Percentiles rank a stretch among this genome's conserved stretches.
These are phyloP conservation scores for Cercospora canescens DNA, from an alignment of 2,329 filamentous ascomycete genomes.

Conservation along the genomic window DNA sequence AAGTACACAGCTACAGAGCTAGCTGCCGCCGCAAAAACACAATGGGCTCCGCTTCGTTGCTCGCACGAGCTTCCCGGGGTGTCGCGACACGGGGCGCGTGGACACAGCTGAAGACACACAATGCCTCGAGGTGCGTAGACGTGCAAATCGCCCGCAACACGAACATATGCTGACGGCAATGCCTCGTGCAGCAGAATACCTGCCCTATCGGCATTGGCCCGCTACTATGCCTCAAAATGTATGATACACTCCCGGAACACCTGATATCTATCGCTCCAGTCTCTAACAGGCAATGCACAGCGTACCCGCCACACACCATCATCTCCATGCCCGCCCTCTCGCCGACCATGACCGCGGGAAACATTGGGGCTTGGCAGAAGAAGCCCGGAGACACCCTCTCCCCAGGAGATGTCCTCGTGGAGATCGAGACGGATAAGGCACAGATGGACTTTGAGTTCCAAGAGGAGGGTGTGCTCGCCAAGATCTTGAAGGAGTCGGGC, in stretches of 20 bases:
- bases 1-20: constrained; percentile 1
- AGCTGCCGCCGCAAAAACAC: constrained; percentile 30
- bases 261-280: constrained; percentile 10
- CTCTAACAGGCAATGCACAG: constrained; percentile 55
- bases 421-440: constrained; percentile 97
- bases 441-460: constrained; percentile 99
- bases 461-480: constrained; percentile 93
- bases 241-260: constrained; percentile 33
- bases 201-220: constrained; percentile 59
- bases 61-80: constrained; percentile 48
- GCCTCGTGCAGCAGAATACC: constrained; percentile 46
- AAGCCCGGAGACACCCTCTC: constrained; percentile 84
- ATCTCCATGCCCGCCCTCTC: constrained; percentile 98
- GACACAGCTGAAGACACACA: constrained; percentile 34
- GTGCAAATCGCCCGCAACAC: background rate
- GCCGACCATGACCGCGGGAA: constrained; percentile 94
- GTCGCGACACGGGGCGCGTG: constrained; percentile 39
- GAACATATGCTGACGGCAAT: constrained; percentile 14
- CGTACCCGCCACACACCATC: constrained; percentile 90
- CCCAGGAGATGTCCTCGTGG: constrained; percentile 81
- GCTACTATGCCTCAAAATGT: constrained; percentile 72
- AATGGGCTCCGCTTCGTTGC: constrained; percentile 56
- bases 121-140: constrained; percentile 38
- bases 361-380: constrained; percentile 98
- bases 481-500: constrained; percentile 88